Percentiles rank a stretch among this genome's conserved stretches.
Conservation (phyloP, 2,329 filamentous ascomycete genomes). For the Coleophoma crateriformis region DNA sequence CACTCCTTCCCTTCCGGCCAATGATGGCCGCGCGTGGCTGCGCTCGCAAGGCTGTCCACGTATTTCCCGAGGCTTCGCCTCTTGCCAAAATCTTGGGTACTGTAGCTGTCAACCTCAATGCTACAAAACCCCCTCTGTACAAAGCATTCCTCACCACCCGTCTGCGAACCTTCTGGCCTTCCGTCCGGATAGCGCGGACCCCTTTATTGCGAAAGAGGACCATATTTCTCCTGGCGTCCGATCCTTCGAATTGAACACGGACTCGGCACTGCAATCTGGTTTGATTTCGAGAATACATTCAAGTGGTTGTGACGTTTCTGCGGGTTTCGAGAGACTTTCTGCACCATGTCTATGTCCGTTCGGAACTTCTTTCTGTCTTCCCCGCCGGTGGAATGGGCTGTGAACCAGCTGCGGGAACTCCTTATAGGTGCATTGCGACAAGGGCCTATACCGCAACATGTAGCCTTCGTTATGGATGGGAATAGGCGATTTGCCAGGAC, state of each 20-base stretch:
- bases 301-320: not conserved
- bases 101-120: not conserved
- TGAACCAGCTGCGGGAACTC: constrained; percentile 72
- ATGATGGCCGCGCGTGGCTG: not conserved
- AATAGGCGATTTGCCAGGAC: constrained; percentile 88
- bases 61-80: not conserved
- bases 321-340: too few species aligned
- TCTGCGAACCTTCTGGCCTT: not conserved
- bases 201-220: not conserved
- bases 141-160: not conserved
- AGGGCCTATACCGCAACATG: constrained; percentile 87
- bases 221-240: not conserved
- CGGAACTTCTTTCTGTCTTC: constrained; percentile 59
- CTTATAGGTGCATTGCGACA: constrained; percentile 85
- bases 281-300: too few species aligned
- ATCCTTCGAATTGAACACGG: not conserved
- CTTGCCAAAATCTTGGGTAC: not conserved
- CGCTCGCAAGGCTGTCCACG: not conserved
- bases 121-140: not conserved
- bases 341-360: not conserved
- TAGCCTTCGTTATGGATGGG: constrained; percentile 99
- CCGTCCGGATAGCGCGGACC: not conserved
- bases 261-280: not conserved
- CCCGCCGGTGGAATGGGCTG: constrained; percentile 86
- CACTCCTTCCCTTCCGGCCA: not conserved